Percentiles rank a stretch among this genome's conserved stretches.
Evolutionary conservation across 495 filamentous ascomycete genomes (phyloP).

Genomic region (Penicillium roqueforti): DNA sequence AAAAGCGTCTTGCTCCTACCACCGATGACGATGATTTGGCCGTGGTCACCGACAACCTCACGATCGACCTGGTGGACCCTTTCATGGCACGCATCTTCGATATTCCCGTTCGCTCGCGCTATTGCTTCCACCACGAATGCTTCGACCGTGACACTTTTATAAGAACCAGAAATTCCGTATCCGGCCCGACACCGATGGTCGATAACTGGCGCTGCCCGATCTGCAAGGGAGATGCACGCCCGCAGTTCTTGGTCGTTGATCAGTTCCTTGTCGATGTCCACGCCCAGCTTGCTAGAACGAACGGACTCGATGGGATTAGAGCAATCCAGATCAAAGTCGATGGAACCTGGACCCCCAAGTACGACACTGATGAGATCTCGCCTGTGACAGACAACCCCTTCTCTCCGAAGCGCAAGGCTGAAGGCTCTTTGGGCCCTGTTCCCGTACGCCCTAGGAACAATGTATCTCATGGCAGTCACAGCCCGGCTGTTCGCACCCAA

Average conservation of each 20-base stretch:
- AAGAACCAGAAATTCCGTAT: slow-evolving; percentile 49
- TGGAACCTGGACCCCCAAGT: slow-evolving; percentile 53
- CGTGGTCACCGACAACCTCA: slow-evolving; percentile 58
- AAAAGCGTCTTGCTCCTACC: slow-evolving; percentile 34
- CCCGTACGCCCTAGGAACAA: slow-evolving; percentile 5
- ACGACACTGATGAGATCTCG: slow-evolving; percentile 24
- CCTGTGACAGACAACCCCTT: neutral
- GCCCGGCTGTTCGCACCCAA: neutral
- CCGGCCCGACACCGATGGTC: slow-evolving; percentile 52
- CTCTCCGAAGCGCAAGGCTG: slow-evolving; percentile 19
- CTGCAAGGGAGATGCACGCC: slow-evolving; percentile 69
- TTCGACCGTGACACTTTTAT: slow-evolving; percentile 86
- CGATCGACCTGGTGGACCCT: slow-evolving; percentile 72
- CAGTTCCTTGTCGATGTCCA: slow-evolving; percentile 61
- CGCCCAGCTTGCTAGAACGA: slow-evolving; percentile 38
- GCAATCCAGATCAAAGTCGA: slow-evolving; percentile 54
- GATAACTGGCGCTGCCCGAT: slow-evolving; percentile 83
- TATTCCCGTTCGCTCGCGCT: slow-evolving; percentile 60
- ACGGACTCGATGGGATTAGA: slow-evolving; percentile 42
- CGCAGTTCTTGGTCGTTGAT: slow-evolving; percentile 63
- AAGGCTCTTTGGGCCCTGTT: neutral
- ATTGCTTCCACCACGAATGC: slow-evolving; percentile 70
- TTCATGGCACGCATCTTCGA: slow-evolving; percentile 66
- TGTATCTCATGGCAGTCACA: neutral
- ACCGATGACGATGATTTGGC: slow-evolving; percentile 61